phyloP scores from a whole-genome alignment of 2,329 filamentous ascomycete genomes.

The Claviceps pusilla region DNA sequence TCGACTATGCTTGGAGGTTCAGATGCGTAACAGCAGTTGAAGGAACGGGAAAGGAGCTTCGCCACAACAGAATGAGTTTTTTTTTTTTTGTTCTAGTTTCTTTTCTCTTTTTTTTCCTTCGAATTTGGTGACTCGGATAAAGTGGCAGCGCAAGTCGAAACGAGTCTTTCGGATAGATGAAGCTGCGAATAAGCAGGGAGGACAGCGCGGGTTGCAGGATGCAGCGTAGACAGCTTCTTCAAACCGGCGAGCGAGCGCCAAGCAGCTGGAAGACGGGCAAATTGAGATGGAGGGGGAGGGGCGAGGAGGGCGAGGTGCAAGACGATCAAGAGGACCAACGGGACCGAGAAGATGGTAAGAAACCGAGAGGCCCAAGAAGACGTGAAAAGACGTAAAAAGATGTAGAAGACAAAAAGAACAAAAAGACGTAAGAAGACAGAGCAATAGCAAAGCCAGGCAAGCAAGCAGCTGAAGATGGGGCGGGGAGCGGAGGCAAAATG shows the following conservation, averaged over 20 bases:
- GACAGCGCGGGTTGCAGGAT: background rate
- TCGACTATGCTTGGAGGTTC: background rate
- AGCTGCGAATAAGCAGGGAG: background rate
- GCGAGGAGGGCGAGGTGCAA: background rate
- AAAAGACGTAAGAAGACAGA: background rate
- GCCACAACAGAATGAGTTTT: conserved; percentile 1
- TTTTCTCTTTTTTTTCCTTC: background rate
- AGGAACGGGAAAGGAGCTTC: background rate
- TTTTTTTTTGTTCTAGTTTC: background rate
- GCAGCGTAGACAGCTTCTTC: background rate
- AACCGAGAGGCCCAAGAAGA: background rate
- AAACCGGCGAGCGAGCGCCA: background rate
- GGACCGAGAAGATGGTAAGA: no score
- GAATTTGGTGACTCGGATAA: background rate
- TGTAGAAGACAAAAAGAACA: no score
- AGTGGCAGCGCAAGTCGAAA: background rate
- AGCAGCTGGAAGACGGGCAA: background rate
- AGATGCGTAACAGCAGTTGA: background rate
- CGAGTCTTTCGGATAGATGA: background rate
- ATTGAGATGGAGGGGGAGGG: background rate
- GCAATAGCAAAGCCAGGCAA: background rate
- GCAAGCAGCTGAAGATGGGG: conserved; percentile 1
- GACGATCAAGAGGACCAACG: background rate
- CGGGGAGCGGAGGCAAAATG: background rate
- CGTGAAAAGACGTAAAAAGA: no score